Conservation (phyloP, 768 basidiomycete genomes). For the Russula sp. region DNA sequence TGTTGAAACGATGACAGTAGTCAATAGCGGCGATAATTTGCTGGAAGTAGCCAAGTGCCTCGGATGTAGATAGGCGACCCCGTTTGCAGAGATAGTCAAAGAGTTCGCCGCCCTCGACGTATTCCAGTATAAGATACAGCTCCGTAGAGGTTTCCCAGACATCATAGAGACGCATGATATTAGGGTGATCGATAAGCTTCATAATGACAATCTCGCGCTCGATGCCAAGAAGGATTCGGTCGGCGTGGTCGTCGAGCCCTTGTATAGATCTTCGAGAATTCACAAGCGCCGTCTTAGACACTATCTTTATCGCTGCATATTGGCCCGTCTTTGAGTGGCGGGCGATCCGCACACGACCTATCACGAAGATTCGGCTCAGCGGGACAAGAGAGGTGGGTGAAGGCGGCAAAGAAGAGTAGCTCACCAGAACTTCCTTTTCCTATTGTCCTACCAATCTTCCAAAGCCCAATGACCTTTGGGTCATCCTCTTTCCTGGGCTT, state of each 20-base stretch:
- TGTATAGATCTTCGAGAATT: constrained; percentile 62
- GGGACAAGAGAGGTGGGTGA: background rate
- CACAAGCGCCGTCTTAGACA: constrained; percentile 65
- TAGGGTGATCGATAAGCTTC: constrained; percentile 95
- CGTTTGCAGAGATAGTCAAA: constrained; percentile 86
- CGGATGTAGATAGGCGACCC: constrained; percentile 60
- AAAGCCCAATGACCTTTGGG: constrained; percentile 43
- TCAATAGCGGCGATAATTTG: constrained; percentile 89
- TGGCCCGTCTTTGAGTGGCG: constrained; percentile 83
- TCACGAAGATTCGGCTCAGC: background rate
- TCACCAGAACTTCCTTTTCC: constrained; percentile 49
- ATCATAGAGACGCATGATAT: constrained; percentile 90
- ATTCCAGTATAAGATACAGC: constrained; percentile 89
- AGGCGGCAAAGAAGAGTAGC: constrained; percentile 19
- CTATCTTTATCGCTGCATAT: constrained; percentile 92
- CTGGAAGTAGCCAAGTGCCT: constrained; percentile 84
- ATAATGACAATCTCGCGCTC: constrained; percentile 96
- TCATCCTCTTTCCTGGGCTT: constrained; percentile 28
- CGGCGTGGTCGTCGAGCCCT: constrained; percentile 64
- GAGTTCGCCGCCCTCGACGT: constrained; percentile 90
- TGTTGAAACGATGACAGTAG: constrained; percentile 92
- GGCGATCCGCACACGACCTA: constrained; percentile 88
- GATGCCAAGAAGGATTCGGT: constrained; percentile 72
- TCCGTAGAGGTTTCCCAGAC: constrained; percentile 93
- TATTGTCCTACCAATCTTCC: constrained; percentile 51